phyloP scores from a whole-genome alignment of 2,329 filamentous ascomycete species.

The Teratosphaeriaceae sp. region DNA sequence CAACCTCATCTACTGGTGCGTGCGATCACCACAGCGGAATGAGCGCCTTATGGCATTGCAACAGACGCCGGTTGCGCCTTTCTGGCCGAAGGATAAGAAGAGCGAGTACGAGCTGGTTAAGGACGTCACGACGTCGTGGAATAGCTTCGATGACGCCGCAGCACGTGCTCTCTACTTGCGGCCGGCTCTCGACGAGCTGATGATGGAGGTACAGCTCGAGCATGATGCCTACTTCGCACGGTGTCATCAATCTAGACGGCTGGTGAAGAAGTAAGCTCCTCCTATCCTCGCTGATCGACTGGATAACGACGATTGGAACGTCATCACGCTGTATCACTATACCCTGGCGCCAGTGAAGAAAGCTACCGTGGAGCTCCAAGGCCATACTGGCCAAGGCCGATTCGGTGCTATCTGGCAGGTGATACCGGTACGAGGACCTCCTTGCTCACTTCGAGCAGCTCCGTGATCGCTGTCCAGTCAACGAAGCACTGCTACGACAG shows the following conservation, averaged over 20 bases:
- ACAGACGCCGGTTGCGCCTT: constrained; percentile 1
- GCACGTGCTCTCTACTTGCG: constrained; percentile 10
- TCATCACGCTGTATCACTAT: background rate
- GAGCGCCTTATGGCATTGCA: constrained; percentile 7
- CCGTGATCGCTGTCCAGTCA: background rate
- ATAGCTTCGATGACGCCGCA: constrained; percentile 8
- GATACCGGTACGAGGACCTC: background rate
- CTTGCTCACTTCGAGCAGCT: constrained; percentile 1
- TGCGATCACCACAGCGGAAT: constrained; percentile 5
- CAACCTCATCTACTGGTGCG: constrained; percentile 10
- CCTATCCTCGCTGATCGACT: background rate
- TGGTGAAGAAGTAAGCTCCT: background rate
- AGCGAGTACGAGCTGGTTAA: constrained; percentile 8
- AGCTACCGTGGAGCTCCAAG: background rate
- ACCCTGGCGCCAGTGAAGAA: constrained; percentile 1
- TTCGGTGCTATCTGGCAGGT: constrained; percentile 1
- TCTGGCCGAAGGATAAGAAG: constrained; percentile 4
- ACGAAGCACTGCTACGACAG: too few species aligned
- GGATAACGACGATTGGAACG: background rate
- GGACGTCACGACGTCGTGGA: constrained; percentile 11
- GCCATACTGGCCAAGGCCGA: background rate
- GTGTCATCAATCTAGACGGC: background rate
- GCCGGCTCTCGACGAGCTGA: constrained; percentile 8
- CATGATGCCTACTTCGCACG: constrained; percentile 3
- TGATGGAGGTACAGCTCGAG: constrained; percentile 2